Conservation (phyloP, 371 early-diverging fungal genomes). For the Apophysomyces ossiformis region DNA sequence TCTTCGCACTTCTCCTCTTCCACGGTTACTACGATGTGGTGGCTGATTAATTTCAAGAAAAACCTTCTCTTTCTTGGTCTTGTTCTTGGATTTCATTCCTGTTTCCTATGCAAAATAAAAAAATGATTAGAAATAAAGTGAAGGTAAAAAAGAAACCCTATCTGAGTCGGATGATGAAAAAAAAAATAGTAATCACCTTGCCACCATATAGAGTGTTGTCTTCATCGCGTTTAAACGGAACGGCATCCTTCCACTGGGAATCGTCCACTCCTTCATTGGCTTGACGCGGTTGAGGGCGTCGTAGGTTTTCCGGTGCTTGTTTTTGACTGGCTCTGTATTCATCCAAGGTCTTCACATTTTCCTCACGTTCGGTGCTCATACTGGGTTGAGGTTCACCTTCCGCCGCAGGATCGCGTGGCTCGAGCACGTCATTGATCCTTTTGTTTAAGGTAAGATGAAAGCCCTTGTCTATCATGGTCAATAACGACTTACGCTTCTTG, state of each 20-base stretch:
- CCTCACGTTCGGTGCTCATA: conserved; percentile 63
- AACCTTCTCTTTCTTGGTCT: conserved; percentile 44
- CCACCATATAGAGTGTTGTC: conserved; percentile 64
- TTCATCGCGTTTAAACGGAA: conserved; percentile 64
- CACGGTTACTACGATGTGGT: conserved; percentile 28
- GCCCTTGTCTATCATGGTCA: not conserved
- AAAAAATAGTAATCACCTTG: conserved; percentile 46
- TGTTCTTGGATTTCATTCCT: conserved; percentile 27
- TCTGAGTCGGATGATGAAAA: conserved; percentile 11
- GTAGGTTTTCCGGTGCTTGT: conserved; percentile 26
- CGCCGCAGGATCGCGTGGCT: conserved; percentile 47
- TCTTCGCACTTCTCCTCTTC: conserved; percentile 27
- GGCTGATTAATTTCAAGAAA: conserved; percentile 27
- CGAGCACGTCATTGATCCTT: conserved; percentile 41
- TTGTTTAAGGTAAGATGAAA: not conserved
- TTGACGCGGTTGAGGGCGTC: conserved; percentile 57
- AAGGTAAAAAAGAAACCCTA: not conserved
- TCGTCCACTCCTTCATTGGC: conserved; percentile 83
- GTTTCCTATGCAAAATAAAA: conserved; percentile 18
- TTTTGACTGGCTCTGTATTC: conserved; percentile 70
- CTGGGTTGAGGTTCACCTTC: conserved; percentile 24
- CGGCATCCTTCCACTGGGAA: conserved; percentile 75
- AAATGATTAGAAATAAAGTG: not conserved
- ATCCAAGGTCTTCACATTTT: conserved; percentile 75
- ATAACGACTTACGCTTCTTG: conserved; percentile 37